These are phyloP conservation scores for Conticribra weissflogii DNA, from an alignment of 108 stramenopile species.

Conservation along the genomic window DNA sequence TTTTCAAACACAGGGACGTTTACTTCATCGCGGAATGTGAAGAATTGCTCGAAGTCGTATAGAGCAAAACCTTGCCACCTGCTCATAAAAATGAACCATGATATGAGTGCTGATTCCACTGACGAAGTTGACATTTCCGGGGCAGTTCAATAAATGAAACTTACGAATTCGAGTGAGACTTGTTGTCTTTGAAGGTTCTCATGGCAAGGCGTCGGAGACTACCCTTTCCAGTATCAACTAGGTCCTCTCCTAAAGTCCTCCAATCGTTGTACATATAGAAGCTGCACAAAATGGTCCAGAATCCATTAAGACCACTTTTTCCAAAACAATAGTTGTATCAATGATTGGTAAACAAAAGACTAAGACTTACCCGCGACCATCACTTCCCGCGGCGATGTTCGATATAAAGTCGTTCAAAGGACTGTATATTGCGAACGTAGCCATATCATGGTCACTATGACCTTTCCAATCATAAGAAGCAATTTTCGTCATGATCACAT, in stretches of 20 bases:
- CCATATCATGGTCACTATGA: slow-evolving; percentile 19
- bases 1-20: slow-evolving; percentile 39
- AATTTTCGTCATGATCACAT: too few species aligned
- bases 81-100: too few species aligned
- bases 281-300: too few species aligned
- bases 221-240: slow-evolving; percentile 5
- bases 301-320: too few species aligned
- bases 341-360: neutral
- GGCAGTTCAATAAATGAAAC: too few species aligned
- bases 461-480: too few species aligned
- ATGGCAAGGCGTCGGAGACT: slow-evolving; percentile 27
- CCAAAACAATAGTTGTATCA: too few species aligned
- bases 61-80: slow-evolving; percentile 33
- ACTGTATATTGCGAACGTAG: slow-evolving; percentile 33
- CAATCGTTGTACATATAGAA: slow-evolving; percentile 19
- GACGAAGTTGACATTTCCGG: too few species aligned
- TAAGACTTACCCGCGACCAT: slow-evolving; percentile 30
- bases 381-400: slow-evolving; percentile 49
- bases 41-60: slow-evolving; percentile 37
- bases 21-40: slow-evolving; percentile 21
- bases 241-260: slow-evolving; percentile 16
- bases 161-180: slow-evolving; percentile 33
- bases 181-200: slow-evolving; percentile 40
- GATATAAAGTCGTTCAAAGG: slow-evolving; percentile 36
- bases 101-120: too few species aligned